Conservation (phyloP, 140 eudicot genomes). For the Cichorium intybus region DNA sequence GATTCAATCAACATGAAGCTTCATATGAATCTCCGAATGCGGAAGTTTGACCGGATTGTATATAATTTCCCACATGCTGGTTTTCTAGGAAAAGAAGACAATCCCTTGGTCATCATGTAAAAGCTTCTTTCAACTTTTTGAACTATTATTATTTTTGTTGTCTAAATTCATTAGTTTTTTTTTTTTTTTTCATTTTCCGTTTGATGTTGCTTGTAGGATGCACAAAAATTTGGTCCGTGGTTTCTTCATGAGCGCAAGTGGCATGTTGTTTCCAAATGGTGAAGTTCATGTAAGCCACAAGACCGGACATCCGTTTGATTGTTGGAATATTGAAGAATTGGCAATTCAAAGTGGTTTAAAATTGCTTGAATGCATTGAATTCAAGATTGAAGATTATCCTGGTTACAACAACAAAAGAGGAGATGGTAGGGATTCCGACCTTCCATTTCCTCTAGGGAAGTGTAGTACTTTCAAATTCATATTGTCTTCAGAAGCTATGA, state of each 20-base stretch:
- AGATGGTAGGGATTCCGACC: conserved; percentile 39
- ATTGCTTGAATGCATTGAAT: conserved; percentile 32
- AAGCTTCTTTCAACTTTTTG: not conserved
- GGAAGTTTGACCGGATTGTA: conserved; percentile 46
- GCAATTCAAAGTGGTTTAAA: conserved; percentile 28
- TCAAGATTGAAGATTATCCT: conserved; percentile 51
- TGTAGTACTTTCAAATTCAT: conserved; percentile 58
- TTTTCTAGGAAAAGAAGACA: conserved; percentile 36
- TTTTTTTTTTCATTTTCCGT: too few relatives aligned
- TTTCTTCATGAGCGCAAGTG: conserved; percentile 50
- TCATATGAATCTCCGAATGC: conserved; percentile 28
- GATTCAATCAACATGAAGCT: conserved; percentile 44
- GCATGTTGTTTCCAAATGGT: conserved; percentile 46
- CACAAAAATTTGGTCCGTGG: conserved; percentile 54
- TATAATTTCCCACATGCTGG: conserved; percentile 72
- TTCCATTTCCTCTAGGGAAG: conserved; percentile 54
- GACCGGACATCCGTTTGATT: conserved; percentile 36
- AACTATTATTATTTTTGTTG: too few relatives aligned
- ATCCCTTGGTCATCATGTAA: conserved; percentile 32
- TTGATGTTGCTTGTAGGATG: conserved; percentile 37
- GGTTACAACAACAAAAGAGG: conserved; percentile 76
- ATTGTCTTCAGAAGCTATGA: conserved; percentile 11
- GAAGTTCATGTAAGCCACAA: conserved; percentile 79
- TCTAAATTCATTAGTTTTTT: too few relatives aligned
- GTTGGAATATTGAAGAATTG: conserved; percentile 56